These are phyloP conservation scores for Phytopythium ostracodes DNA, from an alignment of 352 stramenopile species.

Conservation along the genomic window DNA sequence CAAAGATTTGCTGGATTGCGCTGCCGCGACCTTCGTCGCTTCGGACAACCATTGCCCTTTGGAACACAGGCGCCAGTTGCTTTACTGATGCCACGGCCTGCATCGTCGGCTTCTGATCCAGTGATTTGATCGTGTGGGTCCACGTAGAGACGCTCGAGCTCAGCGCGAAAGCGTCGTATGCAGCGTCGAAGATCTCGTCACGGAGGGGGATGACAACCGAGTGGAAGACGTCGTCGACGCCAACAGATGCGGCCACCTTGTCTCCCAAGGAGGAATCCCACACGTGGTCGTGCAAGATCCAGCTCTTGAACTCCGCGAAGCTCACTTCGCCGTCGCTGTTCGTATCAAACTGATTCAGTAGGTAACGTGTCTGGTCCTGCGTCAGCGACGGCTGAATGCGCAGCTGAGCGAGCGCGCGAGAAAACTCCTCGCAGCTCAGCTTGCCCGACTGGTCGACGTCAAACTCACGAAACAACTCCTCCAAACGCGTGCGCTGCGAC, in stretches of 20 bases:
- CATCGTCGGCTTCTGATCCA: conserved; percentile 5
- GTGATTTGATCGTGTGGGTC: conserved; percentile 30
- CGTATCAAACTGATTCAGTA: conserved; percentile 63
- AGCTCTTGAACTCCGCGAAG: conserved; percentile 58
- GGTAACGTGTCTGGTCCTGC: conserved; percentile 32
- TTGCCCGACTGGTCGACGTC: conserved; percentile 60
- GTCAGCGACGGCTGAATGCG: conserved; percentile 53
- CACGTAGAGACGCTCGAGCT: conserved; percentile 32
- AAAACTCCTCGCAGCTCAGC: conserved; percentile 56
- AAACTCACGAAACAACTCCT: conserved; percentile 49
- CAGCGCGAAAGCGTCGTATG: conserved; percentile 29
- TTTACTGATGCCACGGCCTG: conserved; percentile 1
- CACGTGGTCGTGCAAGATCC: conserved; percentile 58
- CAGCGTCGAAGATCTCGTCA: conserved; percentile 35
- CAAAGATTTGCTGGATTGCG: conserved; percentile 38
- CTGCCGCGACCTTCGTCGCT: conserved; percentile 8
- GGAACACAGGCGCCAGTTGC: conserved; percentile 33
- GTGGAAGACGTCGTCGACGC: conserved; percentile 16
- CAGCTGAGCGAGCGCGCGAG: conserved; percentile 37
- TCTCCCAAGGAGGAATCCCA: conserved; percentile 21
- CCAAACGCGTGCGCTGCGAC: conserved; percentile 28
- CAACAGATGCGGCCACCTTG: neutral
- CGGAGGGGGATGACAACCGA: conserved; percentile 33
- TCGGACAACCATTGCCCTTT: conserved; percentile 34
- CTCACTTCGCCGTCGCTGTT: conserved; percentile 72